A percentile compares a stretch with the other conserved stretches of the same genome.
Conservation (phyloP, 2,329 filamentous ascomycete species). For the Talaromyces verruculosus region DNA sequence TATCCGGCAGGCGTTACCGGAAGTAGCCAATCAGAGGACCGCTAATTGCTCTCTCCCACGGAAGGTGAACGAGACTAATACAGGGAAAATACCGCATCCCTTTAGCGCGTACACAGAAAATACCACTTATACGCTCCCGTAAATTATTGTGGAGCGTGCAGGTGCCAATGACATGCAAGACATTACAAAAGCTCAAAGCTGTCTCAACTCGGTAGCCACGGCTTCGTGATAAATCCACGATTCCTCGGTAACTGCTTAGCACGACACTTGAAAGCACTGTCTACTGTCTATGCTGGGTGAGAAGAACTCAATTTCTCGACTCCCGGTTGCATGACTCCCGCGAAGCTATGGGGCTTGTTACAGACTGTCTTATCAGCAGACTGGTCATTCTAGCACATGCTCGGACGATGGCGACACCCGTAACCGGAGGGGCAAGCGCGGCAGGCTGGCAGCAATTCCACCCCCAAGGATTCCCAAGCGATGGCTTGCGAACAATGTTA, state of each 20-base stretch:
- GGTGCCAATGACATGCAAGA: conserved; percentile 15
- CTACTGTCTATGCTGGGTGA: background rate
- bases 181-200: conserved; percentile 17
- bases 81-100: conserved; percentile 16
- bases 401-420: background rate
- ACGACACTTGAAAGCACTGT: background rate
- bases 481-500: background rate
- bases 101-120: background rate
- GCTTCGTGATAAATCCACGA: background rate
- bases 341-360: background rate
- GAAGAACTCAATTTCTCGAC: background rate
- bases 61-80: conserved; percentile 6
- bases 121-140: conserved; percentile 7
- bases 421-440: conserved; percentile 4
- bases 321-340: background rate
- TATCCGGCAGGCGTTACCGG: conserved; percentile 9
- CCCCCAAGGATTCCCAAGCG: background rate
- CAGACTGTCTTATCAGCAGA: conserved; percentile 1
- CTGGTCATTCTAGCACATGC: conserved; percentile 1
- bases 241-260: background rate
- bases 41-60: conserved; percentile 12
- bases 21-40: conserved; percentile 6
- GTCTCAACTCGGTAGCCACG: background rate
- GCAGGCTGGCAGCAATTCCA: background rate
- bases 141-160: conserved; percentile 13